phyloP scores from a whole-genome alignment of 2,329 filamentous ascomycete genomes.

The Cytospora chrysosperma region DNA sequence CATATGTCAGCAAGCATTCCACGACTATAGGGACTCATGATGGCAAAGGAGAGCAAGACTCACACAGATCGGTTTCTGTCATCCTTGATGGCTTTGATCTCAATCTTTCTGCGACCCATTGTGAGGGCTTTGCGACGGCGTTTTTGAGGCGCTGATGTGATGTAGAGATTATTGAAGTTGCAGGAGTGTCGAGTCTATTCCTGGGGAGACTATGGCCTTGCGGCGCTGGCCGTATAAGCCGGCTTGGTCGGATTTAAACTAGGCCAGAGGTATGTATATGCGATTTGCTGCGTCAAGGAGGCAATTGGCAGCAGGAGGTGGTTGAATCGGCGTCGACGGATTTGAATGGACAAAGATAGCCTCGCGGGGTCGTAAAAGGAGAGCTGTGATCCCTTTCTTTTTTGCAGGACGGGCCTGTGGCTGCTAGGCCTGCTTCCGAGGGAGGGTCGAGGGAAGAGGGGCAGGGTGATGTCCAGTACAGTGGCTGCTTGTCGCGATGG shows the following conservation, averaged over 20 bases:
- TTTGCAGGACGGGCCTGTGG: conserved; percentile 1
- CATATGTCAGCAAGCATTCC: conserved; percentile 15
- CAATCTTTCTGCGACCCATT: conserved; percentile 99
- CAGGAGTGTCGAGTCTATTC: conserved; percentile 20
- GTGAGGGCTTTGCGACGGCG: conserved; percentile 31
- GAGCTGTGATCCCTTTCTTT: background rate
- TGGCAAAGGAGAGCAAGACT: conserved; percentile 35
- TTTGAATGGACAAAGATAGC: conserved; percentile 21
- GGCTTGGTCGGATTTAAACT: conserved; percentile 17
- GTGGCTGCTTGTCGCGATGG: background rate
- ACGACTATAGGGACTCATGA: background rate
- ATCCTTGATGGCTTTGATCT: conserved; percentile 99
- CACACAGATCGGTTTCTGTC: conserved; percentile 97
- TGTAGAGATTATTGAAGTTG: conserved; percentile 10
- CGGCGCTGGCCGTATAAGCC: conserved; percentile 21
- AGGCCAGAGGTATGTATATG: conserved; percentile 18
- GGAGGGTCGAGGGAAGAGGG: background rate
- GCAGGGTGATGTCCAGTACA: background rate
- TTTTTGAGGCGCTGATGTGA: conserved; percentile 14
- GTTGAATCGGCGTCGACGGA: conserved; percentile 5
- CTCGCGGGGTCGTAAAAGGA: conserved; percentile 7
- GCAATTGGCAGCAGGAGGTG: conserved; percentile 2
- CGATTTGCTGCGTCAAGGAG: background rate
- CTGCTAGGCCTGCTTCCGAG: conserved; percentile 2
- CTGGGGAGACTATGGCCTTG: conserved; percentile 19